Evolutionary conservation across 2,329 filamentous ascomycete genomes (phyloP).

Genomic region (Cladosporium sp.): DNA sequence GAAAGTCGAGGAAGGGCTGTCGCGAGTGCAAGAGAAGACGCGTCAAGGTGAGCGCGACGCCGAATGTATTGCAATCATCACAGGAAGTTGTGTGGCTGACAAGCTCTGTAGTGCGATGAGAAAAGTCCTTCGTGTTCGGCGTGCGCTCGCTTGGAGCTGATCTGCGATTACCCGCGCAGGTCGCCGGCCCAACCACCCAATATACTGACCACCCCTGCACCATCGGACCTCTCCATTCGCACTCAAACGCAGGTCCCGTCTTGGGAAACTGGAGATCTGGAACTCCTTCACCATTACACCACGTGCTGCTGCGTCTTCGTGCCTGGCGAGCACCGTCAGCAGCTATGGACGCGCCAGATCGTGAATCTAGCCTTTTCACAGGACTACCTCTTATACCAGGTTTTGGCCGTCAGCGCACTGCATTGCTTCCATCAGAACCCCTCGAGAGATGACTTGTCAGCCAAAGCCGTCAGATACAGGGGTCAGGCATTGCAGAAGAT

Average conservation of each 20-base stretch:
- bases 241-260: neutral
- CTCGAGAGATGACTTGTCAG: neutral
- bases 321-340: constrained; percentile 7
- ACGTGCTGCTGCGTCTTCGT: constrained; percentile 8
- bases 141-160: constrained; percentile 10
- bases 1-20: constrained; percentile 11
- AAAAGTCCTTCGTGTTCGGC: constrained; percentile 8
- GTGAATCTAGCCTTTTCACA: constrained; percentile 10
- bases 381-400: constrained; percentile 1
- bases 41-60: neutral
- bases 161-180: constrained; percentile 8
- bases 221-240: neutral
- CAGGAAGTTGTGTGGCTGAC: neutral
- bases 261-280: constrained; percentile 7
- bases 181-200: neutral
- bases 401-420: constrained; percentile 9
- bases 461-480: constrained; percentile 4
- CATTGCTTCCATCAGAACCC: constrained; percentile 3
- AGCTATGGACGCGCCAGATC: constrained; percentile 9
- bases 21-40: constrained; percentile 9
- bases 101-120: constrained; percentile 8
- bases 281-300: constrained; percentile 8
- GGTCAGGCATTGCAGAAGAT: neutral
- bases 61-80: rapidly evolving
- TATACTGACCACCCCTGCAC: neutral